Percentiles rank a stretch among this genome's conserved stretches.
Evolutionary conservation across 2,329 filamentous ascomycete genomes (phyloP).

Genomic region (Bisporella sp.): DNA sequence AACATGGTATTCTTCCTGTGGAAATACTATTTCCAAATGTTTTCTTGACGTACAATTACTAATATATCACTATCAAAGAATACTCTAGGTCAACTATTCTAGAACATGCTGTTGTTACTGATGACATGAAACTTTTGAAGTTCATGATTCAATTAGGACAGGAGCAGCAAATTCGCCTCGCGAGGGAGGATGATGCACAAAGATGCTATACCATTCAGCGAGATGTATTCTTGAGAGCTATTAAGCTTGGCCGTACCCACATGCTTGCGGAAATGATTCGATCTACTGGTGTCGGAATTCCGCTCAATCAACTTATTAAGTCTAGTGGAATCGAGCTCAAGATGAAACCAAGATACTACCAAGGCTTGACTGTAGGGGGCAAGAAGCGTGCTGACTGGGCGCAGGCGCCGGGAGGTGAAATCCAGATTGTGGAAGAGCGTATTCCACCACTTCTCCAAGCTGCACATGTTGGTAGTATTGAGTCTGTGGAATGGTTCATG

Average conservation of each 20-base stretch:
- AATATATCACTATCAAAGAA: too few relatives aligned
- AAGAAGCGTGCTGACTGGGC: slow-evolving; percentile 73
- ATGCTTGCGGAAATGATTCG: slow-evolving; percentile 60
- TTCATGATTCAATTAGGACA: too few relatives aligned
- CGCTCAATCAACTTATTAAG: slow-evolving; percentile 59
- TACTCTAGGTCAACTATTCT: too few relatives aligned
- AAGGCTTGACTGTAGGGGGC: slow-evolving; percentile 69
- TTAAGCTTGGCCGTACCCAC: slow-evolving; percentile 43
- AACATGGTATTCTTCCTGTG: too few relatives aligned
- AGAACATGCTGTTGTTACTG: too few relatives aligned
- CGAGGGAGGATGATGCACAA: background rate
- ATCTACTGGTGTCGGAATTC: slow-evolving; percentile 60
- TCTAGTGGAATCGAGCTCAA: slow-evolving; percentile 56
- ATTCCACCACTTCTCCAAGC: slow-evolving; percentile 55
- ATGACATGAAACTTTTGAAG: too few relatives aligned
- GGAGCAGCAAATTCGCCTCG: too few relatives aligned
- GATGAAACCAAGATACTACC: slow-evolving; percentile 65
- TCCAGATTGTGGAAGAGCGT: slow-evolving; percentile 34
- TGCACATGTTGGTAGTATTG: slow-evolving; percentile 49
- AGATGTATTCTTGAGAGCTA: slow-evolving; percentile 35
- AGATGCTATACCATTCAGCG: slow-evolving; percentile 24
- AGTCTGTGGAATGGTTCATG: slow-evolving; percentile 70
- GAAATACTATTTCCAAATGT: too few relatives aligned
- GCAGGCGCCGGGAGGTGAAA: slow-evolving; percentile 49
- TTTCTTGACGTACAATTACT: too few relatives aligned